These are phyloP conservation scores for Cercospora berteroae DNA, from an alignment of 2,329 filamentous ascomycete genomes.

Conservation along the genomic window DNA sequence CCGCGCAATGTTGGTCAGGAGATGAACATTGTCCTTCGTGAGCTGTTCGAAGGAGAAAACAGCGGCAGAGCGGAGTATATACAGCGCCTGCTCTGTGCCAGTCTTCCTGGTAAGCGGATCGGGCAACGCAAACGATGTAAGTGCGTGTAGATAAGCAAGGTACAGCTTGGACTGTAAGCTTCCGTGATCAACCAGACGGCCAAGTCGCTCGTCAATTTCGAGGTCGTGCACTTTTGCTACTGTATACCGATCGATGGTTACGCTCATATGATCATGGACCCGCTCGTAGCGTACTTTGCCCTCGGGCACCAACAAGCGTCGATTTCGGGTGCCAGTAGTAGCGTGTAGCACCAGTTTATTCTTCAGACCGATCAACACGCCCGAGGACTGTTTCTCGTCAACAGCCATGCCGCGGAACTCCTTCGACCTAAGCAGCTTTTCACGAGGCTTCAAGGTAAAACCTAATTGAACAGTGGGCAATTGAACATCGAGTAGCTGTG, in stretches of 20 bases:
- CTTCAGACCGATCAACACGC: slow-evolving; percentile 58
- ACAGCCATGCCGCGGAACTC: slow-evolving; percentile 19
- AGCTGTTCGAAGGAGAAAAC: slow-evolving; percentile 30
- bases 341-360: slow-evolving; percentile 56
- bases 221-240: slow-evolving; percentile 58
- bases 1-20: slow-evolving; percentile 33
- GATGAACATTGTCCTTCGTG: slow-evolving; percentile 10
- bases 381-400: slow-evolving; percentile 58
- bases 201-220: slow-evolving; percentile 53
- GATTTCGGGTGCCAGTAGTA: slow-evolving; percentile 29
- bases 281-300: slow-evolving; percentile 36
- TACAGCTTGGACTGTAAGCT: slow-evolving; percentile 40
- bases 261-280: slow-evolving; percentile 46
- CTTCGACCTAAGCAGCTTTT: not conserved
- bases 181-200: slow-evolving; percentile 56
- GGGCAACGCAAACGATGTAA: slow-evolving; percentile 57
- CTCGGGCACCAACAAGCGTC: slow-evolving; percentile 52
- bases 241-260: slow-evolving; percentile 34
- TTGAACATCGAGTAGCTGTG: slow-evolving; percentile 19
- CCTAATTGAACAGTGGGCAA: slow-evolving; percentile 28
- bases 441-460: slow-evolving; percentile 19
- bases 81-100: slow-evolving; percentile 56
- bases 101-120: slow-evolving; percentile 60
- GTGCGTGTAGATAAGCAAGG: slow-evolving; percentile 57
- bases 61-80: slow-evolving; percentile 26